Conservation (phyloP, 176 grass and related monocot genomes). For the Tillandsia fasciculata region DNA sequence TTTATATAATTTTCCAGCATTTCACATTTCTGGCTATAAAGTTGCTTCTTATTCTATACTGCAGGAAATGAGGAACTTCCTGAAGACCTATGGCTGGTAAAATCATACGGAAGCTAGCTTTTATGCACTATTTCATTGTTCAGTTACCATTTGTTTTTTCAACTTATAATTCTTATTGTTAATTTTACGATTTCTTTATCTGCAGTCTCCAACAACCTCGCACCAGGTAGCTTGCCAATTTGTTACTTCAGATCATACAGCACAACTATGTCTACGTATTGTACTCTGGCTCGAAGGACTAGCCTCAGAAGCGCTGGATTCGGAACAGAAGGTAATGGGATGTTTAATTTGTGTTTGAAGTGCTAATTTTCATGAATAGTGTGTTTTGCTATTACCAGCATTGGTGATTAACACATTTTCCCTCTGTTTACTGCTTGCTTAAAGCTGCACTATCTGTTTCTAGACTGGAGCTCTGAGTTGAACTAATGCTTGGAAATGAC, state of each 20-base stretch:
- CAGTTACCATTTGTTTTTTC: not conserved
- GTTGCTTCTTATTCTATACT: constrained; percentile 30
- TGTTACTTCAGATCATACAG: constrained; percentile 55
- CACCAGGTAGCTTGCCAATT: constrained; percentile 86
- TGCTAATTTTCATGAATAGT: not conserved
- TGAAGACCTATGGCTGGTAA: constrained; percentile 64
- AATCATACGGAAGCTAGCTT: not conserved
- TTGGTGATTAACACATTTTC: too few species aligned
- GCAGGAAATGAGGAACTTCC: constrained; percentile 81
- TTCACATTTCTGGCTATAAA: constrained; percentile 13
- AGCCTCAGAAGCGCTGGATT: constrained; percentile 89
- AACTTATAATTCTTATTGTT: constrained; percentile 1
- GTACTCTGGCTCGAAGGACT: constrained; percentile 94
- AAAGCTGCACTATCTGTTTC: too few species aligned
- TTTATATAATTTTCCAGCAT: not conserved
- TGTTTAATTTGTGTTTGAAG: constrained; percentile 8
- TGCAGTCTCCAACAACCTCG: constrained; percentile 69
- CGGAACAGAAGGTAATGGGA: constrained; percentile 63
- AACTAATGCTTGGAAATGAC: too few species aligned
- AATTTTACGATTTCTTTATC: constrained; percentile 20
- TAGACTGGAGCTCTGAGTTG: too few species aligned
- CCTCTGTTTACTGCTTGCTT: too few species aligned
- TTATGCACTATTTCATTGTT: not conserved
- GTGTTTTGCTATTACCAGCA: too few species aligned
- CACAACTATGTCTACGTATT: constrained; percentile 65